These are phyloP conservation scores for Aspergillus brunneoviolaceus DNA, from an alignment of 2,329 filamentous ascomycete species.

Conservation along the genomic window DNA sequence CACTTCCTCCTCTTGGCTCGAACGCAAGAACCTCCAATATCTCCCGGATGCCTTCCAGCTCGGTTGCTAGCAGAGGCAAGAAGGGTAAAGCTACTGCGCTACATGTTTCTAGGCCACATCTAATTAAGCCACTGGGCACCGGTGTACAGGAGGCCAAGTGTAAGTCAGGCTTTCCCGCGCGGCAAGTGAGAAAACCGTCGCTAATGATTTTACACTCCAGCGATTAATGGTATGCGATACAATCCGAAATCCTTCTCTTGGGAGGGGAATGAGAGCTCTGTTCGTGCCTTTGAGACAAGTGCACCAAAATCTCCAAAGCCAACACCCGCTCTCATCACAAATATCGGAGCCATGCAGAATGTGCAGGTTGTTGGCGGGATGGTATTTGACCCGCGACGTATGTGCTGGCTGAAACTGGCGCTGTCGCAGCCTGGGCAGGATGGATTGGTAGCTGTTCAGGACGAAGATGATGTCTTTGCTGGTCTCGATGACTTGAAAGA, in stretches of 20 bases:
- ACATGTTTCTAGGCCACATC: constrained; percentile 65
- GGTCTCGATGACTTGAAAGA: constrained; percentile 93
- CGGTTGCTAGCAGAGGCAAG: constrained; percentile 50
- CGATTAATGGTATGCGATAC: constrained; percentile 93
- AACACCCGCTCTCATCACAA: constrained; percentile 75
- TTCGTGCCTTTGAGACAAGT: constrained; percentile 68
- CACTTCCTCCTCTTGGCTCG: constrained; percentile 53
- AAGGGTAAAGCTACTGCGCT: constrained; percentile 37
- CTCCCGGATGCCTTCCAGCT: constrained; percentile 52
- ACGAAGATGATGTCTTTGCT: constrained; percentile 91
- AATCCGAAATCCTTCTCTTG: constrained; percentile 83
- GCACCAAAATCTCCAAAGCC: constrained; percentile 44
- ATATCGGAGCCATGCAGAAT: constrained; percentile 78
- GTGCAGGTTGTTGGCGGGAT: constrained; percentile 96
- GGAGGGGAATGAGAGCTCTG: constrained; percentile 95
- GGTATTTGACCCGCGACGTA: constrained; percentile 94
- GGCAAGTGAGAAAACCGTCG: background rate
- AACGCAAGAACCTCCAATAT: constrained; percentile 61
- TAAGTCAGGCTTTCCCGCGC: constrained; percentile 48
- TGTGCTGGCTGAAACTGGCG: constrained; percentile 91
- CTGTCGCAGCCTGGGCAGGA: constrained; percentile 41
- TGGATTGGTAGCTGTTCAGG: constrained; percentile 60
- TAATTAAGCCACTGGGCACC: constrained; percentile 81
- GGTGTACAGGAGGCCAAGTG: constrained; percentile 74
- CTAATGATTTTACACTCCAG: constrained; percentile 45